Conservation (phyloP, 352 stramenopile species). For the Peronospora destructor region DNA sequence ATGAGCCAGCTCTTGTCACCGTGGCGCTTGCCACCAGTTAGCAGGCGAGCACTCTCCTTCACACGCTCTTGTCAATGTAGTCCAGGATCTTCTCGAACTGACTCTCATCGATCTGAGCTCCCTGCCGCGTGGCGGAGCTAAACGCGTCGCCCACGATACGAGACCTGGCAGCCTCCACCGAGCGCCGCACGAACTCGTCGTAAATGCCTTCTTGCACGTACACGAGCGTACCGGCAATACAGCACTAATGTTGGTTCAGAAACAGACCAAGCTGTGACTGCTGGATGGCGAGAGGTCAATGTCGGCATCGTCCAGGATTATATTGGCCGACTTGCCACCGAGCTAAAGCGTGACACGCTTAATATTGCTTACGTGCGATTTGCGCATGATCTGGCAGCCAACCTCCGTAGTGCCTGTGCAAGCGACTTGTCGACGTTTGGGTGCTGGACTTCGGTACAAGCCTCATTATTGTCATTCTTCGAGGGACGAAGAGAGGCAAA, state of each 20-base stretch:
- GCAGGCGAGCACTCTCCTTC: constrained; percentile 76
- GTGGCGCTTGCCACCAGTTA: constrained; percentile 73
- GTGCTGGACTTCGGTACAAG: too few relatives aligned
- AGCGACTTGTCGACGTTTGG: constrained; percentile 84
- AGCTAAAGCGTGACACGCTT: too few relatives aligned
- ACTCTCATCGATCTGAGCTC: constrained; percentile 56
- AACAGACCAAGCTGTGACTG: constrained; percentile 64
- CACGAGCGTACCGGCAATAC: constrained; percentile 69
- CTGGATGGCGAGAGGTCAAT: constrained; percentile 46
- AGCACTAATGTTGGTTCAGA: constrained; percentile 86
- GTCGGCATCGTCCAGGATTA: constrained; percentile 14
- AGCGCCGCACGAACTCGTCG: constrained; percentile 76
- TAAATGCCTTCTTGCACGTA: constrained; percentile 89
- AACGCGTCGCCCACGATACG: constrained; percentile 52
- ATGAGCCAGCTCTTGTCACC: constrained; percentile 84
- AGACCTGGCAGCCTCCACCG: constrained; percentile 44
- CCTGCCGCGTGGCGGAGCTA: constrained; percentile 34
- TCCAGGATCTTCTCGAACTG: constrained; percentile 82
- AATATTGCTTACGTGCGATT: too few relatives aligned
- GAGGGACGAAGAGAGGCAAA: too few relatives aligned
- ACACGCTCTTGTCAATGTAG: constrained; percentile 74
- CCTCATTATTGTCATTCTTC: too few relatives aligned
- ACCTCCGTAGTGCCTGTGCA: constrained; percentile 39
- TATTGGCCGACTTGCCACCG: too few relatives aligned
- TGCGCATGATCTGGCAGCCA: too few relatives aligned